Percentiles rank a stretch among this genome's conserved stretches.
Evolutionary conservation across 2,329 filamentous ascomycete species (phyloP).

Genomic region (Magnaporthiopsis incrustans): DNA sequence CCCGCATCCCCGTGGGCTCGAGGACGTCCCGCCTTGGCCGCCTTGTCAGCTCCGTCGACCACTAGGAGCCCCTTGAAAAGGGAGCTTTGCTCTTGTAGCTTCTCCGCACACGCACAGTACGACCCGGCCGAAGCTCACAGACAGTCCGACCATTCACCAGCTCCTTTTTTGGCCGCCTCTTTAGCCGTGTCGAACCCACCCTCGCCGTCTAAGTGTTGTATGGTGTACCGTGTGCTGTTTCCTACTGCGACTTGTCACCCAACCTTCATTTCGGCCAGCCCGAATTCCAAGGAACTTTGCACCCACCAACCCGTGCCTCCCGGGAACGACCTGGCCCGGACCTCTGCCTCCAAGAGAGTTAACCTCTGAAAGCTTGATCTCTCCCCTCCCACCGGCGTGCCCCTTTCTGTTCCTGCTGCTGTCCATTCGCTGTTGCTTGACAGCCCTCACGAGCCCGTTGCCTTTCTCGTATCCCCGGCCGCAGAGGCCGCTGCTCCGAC

Average conservation of each 20-base stretch:
- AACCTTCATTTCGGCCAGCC: neutral
- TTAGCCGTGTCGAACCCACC: too few species aligned
- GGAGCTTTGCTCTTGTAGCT: neutral
- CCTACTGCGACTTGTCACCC: neutral
- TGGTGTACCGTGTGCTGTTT: neutral
- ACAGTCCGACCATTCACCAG: neutral
- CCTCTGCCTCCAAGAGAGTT: neutral
- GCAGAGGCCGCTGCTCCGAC: neutral
- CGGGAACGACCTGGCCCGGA: neutral
- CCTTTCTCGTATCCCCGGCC: neutral
- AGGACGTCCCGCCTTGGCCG: neutral
- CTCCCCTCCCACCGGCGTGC: neutral
- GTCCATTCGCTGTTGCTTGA: neutral
- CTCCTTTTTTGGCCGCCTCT: too few species aligned
- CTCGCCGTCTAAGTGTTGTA: neutral
- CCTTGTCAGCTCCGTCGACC: neutral
- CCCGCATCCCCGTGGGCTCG: neutral
- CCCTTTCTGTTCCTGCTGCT: neutral
- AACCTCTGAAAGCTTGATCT: neutral
- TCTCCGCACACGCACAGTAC: neutral
- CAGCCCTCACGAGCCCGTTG: neutral
- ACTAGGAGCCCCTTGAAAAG: neutral
- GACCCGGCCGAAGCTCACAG: neutral
- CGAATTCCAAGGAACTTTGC: neutral
- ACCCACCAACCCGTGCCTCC: neutral